Evolutionary conservation across 768 basidiomycete species (phyloP), one percentile per base, ranked within the genome.

Genomic region (Hygrophorus pudorinus): DNA sequence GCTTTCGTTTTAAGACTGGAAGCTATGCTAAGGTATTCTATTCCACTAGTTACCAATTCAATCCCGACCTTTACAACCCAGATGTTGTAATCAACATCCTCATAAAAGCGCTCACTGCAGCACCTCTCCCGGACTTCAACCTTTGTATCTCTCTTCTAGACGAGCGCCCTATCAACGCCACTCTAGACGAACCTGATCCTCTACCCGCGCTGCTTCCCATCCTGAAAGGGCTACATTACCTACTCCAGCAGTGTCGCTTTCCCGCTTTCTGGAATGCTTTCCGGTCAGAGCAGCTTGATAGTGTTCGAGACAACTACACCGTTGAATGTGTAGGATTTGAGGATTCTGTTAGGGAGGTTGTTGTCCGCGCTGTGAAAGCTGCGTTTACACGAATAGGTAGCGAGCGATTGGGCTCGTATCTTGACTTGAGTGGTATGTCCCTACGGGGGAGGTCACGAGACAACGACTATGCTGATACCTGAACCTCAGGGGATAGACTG

Each of bases 1-100:
- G 75, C 62, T 29, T 29, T 27, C 39, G 35, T 11, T 20, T 32
- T 10, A 13, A 21, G 29, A 4, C 5, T 14, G 6, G n/a, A 28
- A 27, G 10, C 39, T 5, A 4, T 16, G 12, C 27, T 37, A 38
- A 31, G 5, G 29, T 41, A 18, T 37, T 24, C 27, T 30, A 51
- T 45, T 39, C 14, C 31, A 32, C 12, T 53, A 94, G 90, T 39
- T 96, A 97, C 67, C 93, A 97, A 60, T 97, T 97, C 67, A 97
- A 97, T 67, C 78, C 88, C 28, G 82, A 88, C 59, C 75, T 94
- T 18, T 86, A 87, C 65, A 94, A 94, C 64, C 78, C 89, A 1
- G 90, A 94, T 58, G 86, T 93, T 16, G 85, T 92, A 53, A 73
- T 93, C 61, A 89, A 96, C 68, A 87, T 97, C 63, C 85, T 99